These are phyloP conservation scores for Botrytis sinoallii DNA, from an alignment of 2,329 filamentous ascomycete genomes.

Conservation along the genomic window DNA sequence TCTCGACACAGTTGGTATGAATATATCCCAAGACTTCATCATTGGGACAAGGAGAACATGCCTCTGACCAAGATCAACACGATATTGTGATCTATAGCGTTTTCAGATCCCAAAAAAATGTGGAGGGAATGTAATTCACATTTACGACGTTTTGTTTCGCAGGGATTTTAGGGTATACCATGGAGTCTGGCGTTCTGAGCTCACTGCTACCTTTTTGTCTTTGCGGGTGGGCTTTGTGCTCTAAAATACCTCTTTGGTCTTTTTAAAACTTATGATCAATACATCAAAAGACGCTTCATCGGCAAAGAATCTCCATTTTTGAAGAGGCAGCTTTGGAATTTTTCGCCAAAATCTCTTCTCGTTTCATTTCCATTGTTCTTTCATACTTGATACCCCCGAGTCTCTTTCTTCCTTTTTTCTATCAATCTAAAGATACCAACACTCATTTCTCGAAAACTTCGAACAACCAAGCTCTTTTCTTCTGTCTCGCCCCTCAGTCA, in stretches of 20 bases:
- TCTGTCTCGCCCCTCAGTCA: neutral
- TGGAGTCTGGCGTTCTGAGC: neutral
- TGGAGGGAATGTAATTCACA: neutral
- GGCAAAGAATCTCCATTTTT: no score
- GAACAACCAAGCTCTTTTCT: neutral
- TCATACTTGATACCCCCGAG: neutral
- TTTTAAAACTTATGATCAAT: no score
- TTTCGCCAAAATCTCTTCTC: neutral
- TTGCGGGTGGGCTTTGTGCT: neutral
- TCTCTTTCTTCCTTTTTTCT: neutral
- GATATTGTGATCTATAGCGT: neutral
- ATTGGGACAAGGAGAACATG: neutral
- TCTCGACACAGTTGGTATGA: no score
- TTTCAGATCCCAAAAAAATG: neutral
- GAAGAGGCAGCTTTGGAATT: no score
- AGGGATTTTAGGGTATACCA: neutral
- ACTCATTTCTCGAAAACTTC: neutral
- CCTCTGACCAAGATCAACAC: neutral
- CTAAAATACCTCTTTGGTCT: neutral
- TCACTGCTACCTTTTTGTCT: neutral
- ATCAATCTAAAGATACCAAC: neutral
- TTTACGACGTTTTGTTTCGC: neutral
- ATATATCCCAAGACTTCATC: neutral
- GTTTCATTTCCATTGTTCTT: neutral
- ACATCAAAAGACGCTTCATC: no score